A percentile compares a stretch with the other conserved stretches of the same genome.
Conservation (phyloP, 1,284 basidiomycete genomes). For the Ceratobasidium sp. region DNA sequence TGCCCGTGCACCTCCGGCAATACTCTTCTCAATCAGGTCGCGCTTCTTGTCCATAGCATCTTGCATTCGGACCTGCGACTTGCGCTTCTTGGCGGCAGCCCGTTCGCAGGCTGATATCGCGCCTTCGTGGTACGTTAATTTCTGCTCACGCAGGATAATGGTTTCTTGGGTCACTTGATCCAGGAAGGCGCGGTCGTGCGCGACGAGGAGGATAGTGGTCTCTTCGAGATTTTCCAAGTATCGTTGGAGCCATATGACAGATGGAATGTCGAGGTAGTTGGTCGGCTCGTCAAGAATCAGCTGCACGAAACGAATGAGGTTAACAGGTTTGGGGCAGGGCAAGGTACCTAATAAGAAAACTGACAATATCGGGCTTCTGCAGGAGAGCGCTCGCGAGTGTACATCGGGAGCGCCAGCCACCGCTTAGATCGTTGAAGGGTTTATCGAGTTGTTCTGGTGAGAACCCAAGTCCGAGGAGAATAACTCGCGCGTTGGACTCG, state of each 20-base stretch:
- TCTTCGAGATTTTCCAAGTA: conserved; percentile 62
- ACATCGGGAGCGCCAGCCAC: conserved; percentile 76
- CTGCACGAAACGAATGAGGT: conserved; percentile 47
- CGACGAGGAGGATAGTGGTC: conserved; percentile 68
- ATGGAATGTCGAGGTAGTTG: conserved; percentile 59
- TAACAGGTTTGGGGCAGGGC: conserved; percentile 47
- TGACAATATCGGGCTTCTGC: conserved; percentile 56
- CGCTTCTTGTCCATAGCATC: conserved; percentile 68
- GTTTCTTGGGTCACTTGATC: conserved; percentile 74
- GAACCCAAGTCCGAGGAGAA: conserved; percentile 76
- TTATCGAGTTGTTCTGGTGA: conserved; percentile 61
- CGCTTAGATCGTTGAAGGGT: conserved; percentile 65
- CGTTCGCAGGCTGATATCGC: conserved; percentile 69
- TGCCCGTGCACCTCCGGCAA: conserved; percentile 61
- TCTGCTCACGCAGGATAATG: conserved; percentile 68
- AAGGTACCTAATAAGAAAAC: neutral
- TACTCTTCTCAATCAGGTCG: conserved; percentile 60
- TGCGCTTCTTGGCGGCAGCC: conserved; percentile 63
- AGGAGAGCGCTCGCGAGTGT: conserved; percentile 59
- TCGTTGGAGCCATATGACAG: conserved; percentile 62
- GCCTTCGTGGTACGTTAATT: conserved; percentile 70
- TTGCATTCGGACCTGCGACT: conserved; percentile 63
- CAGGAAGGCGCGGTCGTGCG: conserved; percentile 78
- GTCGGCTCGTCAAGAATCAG: conserved; percentile 56
- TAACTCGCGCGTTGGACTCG: conserved; percentile 65